A percentile compares a stretch with the other conserved stretches of the same genome.
phyloP scores from a whole-genome alignment of 805 yeast species.

The Lipomyces spencermartinsiae region DNA sequence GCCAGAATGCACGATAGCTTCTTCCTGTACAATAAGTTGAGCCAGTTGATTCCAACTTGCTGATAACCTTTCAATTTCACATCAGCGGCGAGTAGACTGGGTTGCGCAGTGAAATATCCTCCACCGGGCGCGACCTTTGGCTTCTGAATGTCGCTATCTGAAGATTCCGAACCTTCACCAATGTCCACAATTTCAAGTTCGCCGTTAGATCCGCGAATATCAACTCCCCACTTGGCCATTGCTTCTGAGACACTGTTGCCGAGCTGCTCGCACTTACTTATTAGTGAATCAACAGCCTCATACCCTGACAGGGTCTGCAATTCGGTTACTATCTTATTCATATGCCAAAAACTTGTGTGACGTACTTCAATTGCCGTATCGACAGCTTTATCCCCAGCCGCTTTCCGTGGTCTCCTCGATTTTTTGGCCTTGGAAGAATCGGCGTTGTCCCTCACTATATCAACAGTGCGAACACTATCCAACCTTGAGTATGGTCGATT shows the following conservation, averaged over 20 bases:
- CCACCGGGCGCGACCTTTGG: slow-evolving; percentile 37
- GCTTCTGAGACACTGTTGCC: slow-evolving; percentile 74
- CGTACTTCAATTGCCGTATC: slow-evolving; percentile 53
- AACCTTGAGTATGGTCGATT: slow-evolving; percentile 73
- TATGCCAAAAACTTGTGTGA: background rate
- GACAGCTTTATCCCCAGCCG: slow-evolving; percentile 58
- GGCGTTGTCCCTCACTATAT: slow-evolving; percentile 53
- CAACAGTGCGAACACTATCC: slow-evolving; percentile 62
- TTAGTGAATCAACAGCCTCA: slow-evolving; percentile 91
- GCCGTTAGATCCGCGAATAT: slow-evolving; percentile 65
- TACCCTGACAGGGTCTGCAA: slow-evolving; percentile 80
- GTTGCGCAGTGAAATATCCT: slow-evolving; percentile 67
- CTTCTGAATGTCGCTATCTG: slow-evolving; percentile 13
- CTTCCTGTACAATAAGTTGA: slow-evolving; percentile 75
- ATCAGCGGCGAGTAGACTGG: slow-evolving; percentile 65
- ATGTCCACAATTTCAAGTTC: slow-evolving; percentile 60
- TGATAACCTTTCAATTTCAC: slow-evolving; percentile 84
- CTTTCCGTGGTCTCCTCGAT: slow-evolving; percentile 46
- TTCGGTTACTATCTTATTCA: slow-evolving; percentile 46
- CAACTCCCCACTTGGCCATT: slow-evolving; percentile 88
- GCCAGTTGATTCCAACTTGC: slow-evolving; percentile 97
- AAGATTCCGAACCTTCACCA: slow-evolving; percentile 20
- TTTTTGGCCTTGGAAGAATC: slow-evolving; percentile 41
- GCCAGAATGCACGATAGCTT: slow-evolving; percentile 91
- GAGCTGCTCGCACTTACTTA: slow-evolving; percentile 78